Percentiles rank a stretch among this genome's conserved stretches.
Evolutionary conservation across 208 protist species (phyloP).

Genomic region (Crithidia thermophila): DNA sequence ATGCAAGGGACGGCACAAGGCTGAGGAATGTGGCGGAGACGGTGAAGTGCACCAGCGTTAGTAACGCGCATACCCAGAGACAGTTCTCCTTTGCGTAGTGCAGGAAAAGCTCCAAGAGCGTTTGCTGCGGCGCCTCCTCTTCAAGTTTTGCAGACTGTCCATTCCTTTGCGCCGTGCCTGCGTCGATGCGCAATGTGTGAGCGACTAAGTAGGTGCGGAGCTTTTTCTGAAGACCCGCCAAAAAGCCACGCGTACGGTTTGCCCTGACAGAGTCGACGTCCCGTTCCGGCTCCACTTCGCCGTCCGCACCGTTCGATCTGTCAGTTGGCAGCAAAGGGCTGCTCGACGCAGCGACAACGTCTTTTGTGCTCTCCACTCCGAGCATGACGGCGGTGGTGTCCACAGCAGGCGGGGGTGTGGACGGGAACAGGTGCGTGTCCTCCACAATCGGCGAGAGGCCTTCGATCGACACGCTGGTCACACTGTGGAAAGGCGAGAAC

Average conservation of each 20-base stretch:
- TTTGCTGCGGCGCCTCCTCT: not conserved
- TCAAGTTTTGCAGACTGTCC: not conserved
- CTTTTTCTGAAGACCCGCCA: no score
- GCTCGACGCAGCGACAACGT: no score
- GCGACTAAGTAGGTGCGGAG: no score
- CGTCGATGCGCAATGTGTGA: no score
- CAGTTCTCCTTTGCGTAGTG: conserved; percentile 32
- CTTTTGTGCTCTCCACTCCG: no score
- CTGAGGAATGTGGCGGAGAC: conserved; percentile 43
- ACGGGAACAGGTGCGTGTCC: not conserved
- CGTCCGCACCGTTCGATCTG: not conserved
- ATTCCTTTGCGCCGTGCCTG: not conserved
- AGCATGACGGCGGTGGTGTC: conserved; percentile 4
- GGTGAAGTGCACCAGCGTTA: conserved; percentile 46
- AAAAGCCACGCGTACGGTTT: no score
- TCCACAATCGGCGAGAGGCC: not conserved
- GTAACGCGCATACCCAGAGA: conserved; percentile 35
- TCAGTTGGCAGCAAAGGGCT: no score
- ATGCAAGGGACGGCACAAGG: conserved; percentile 38
- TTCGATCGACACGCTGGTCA: not conserved
- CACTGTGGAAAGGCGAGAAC: not conserved
- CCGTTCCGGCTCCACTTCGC: not conserved
- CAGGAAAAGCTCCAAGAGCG: not conserved
- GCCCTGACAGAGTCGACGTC: no score
- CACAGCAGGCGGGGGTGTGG: not conserved